Evolutionary conservation across 2,329 filamentous ascomycete genomes (phyloP).

Genomic region (Cadophora malorum): DNA sequence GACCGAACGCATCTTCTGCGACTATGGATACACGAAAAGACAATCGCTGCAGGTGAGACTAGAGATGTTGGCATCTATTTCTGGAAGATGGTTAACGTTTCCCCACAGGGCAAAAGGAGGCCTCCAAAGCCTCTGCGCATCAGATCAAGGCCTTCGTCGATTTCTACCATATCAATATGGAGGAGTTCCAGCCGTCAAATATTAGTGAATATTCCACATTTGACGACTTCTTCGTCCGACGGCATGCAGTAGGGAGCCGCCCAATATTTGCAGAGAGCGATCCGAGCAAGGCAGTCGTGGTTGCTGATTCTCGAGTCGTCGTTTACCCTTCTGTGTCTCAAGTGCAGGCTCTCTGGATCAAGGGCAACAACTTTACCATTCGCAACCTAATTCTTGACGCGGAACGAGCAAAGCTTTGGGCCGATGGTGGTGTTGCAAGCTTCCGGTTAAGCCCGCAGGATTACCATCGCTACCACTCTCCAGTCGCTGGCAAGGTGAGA

Average conservation of each 20-base stretch:
- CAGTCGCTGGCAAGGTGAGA: conserved; percentile 37
- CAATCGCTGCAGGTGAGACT: conserved; percentile 1
- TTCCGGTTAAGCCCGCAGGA: not conserved
- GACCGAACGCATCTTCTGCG: not conserved
- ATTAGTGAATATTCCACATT: conserved; percentile 1
- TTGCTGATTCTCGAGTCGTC: conserved; percentile 8
- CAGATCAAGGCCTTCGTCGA: conserved; percentile 5
- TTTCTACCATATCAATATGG: conserved; percentile 8
- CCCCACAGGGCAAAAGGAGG: not conserved
- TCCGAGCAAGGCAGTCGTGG: conserved; percentile 3
- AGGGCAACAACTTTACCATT: conserved; percentile 3
- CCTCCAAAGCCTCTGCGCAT: conserved; percentile 3
- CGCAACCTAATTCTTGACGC: not conserved
- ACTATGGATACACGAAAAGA: not conserved
- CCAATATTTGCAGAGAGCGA: not conserved
- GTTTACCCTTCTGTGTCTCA: conserved; percentile 8
- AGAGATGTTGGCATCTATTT: not conserved
- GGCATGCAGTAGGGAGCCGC: not conserved
- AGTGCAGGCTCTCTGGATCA: conserved; percentile 6
- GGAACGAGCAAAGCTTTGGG: conserved; percentile 2
- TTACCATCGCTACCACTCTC: not conserved
- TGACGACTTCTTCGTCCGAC: conserved; percentile 3
- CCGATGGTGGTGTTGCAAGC: not conserved
- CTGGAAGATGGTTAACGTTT: not conserved
- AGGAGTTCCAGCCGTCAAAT: not conserved